Percentiles rank a stretch among this genome's conserved stretches.
phyloP scores from a whole-genome alignment of 768 basidiomycete species.

The Boletus sensibilis region DNA sequence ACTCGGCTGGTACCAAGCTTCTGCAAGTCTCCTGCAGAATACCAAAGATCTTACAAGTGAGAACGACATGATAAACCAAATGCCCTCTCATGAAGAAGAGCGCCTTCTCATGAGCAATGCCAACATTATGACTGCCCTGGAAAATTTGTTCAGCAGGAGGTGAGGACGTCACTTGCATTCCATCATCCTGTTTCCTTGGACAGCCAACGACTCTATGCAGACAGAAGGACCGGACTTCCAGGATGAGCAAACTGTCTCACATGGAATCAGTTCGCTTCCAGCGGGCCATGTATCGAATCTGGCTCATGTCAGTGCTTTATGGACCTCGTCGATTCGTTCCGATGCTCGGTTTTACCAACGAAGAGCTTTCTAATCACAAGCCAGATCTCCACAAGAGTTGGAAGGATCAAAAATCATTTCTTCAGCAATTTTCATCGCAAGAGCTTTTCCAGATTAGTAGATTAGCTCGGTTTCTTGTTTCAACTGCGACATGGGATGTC shows the following conservation, averaged over 20 bases:
- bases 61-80: slow-evolving; percentile 15
- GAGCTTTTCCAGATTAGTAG: slow-evolving; percentile 1
- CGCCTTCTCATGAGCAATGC: slow-evolving; percentile 23
- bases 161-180: slow-evolving; percentile 17
- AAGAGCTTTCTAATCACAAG: neutral
- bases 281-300: slow-evolving; percentile 31
- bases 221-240: slow-evolving; percentile 34
- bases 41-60: neutral
- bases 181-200: neutral
- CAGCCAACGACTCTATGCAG: neutral
- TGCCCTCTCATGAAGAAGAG: slow-evolving; percentile 24
- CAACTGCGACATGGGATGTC: neutral
- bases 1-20: slow-evolving; percentile 7
- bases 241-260: slow-evolving; percentile 27
- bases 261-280: slow-evolving; percentile 33
- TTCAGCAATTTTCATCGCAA: neutral
- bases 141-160: slow-evolving; percentile 41
- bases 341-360: rapidly evolving
- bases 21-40: neutral
- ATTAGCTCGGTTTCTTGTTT: neutral
- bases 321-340: neutral
- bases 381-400: neutral
- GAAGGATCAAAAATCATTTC: neutral
- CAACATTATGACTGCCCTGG: slow-evolving; percentile 25
- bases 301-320: slow-evolving; percentile 18